Conservation (phyloP, 345 rosid genomes). For the Eucalyptus coolabah region DNA sequence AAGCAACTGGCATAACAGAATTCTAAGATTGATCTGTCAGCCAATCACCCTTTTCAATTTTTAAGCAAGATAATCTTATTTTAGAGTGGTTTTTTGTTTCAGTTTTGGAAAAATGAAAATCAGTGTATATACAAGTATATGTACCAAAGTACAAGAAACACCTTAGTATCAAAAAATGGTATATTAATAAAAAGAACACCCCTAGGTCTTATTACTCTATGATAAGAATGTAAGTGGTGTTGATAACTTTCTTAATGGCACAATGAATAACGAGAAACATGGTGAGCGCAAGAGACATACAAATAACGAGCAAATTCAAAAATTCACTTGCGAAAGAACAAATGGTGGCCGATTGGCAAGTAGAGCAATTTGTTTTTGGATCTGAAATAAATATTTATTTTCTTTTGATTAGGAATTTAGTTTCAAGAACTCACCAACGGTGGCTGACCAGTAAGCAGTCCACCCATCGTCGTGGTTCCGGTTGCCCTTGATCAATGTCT, state of each 20-base stretch:
- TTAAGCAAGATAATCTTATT: too few relatives aligned
- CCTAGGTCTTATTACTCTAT: not conserved
- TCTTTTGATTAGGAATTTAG: not conserved
- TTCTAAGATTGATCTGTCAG: too few relatives aligned
- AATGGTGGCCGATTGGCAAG: not conserved
- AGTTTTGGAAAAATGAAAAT: too few relatives aligned
- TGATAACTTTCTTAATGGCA: not conserved
- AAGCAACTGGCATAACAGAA: not conserved
- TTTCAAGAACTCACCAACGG: conserved; percentile 1
- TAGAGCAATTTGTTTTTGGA: not conserved
- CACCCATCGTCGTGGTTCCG: not conserved
- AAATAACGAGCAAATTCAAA: not conserved
- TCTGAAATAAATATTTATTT: not conserved
- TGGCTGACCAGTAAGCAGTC: conserved; percentile 4
- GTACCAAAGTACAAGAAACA: too few relatives aligned
- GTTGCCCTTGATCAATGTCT: conserved; percentile 3
- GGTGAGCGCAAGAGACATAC: not conserved
- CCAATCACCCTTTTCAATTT: too few relatives aligned
- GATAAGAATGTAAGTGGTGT: not conserved
- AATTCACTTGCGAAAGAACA: not conserved
- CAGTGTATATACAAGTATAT: too few relatives aligned
- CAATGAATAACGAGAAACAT: not conserved
- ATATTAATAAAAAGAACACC: too few relatives aligned
- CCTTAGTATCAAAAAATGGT: too few relatives aligned
- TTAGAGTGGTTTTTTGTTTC: too few relatives aligned